Conservation (phyloP, 2,329 filamentous ascomycete species). For the Colletotrichum theobromicola region DNA sequence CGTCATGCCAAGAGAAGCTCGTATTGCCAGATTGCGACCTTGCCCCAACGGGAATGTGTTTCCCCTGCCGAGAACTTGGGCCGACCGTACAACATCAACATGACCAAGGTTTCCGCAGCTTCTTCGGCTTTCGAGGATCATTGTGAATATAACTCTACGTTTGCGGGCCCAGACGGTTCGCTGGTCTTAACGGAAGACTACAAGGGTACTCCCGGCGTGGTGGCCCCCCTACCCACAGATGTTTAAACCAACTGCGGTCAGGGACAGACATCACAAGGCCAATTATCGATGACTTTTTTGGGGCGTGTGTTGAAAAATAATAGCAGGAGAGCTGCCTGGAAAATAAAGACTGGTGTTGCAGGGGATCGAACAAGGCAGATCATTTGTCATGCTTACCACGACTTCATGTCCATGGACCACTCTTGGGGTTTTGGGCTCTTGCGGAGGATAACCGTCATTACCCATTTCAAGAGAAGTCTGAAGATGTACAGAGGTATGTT, state of each 20-base stretch:
- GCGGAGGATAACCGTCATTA: no score
- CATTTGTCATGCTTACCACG: neutral
- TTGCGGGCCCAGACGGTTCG: neutral
- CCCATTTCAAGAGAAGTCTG: neutral
- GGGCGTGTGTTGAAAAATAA: neutral
- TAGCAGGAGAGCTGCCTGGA: no score
- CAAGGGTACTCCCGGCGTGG: neutral
- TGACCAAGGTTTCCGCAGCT: neutral
- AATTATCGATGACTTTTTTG: neutral
- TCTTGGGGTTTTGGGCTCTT: neutral
- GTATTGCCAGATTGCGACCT: neutral
- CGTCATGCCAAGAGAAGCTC: neutral
- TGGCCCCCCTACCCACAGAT: neutral
- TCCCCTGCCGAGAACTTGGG: neutral
- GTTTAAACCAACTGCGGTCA: neutral
- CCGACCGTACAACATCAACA: neutral
- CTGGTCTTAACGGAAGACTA: neutral
- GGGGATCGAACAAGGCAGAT: neutral
- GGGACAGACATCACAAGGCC: neutral
- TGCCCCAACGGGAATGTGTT: neutral
- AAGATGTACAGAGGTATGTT: accelerated
- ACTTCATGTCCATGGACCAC: neutral
- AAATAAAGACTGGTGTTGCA: neutral
- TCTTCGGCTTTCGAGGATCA: no score
- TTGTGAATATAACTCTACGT: no score